Base-by-base conservation (phyloP, 164 flowering plant species). In the Stephania japonica region DNA sequence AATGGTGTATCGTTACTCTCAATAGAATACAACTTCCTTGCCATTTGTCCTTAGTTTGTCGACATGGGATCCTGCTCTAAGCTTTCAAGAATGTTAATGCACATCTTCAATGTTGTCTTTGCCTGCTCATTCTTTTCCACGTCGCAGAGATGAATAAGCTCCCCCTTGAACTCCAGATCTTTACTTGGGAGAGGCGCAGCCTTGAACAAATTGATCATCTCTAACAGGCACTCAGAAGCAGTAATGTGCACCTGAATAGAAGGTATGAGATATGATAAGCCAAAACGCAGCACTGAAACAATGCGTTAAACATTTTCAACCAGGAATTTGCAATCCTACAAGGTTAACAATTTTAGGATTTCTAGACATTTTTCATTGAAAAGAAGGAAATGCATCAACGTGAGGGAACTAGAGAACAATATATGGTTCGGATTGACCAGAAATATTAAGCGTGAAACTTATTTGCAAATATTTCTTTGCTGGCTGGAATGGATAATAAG, bases 171-270 rank as follows among this genome's bases (percentile, higher is more conserved):
- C 25, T 62, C 85, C 2, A 72, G 59, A 27, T 84, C 83, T 59
- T 74, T 75, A 44, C 67, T 24, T n/a, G 73, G 73, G 44, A 19
- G 49, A 11, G 83, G 75, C 25, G 77, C 19, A 5, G 44, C 71
- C 72, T 72, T 78, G 71, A 64, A 81, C 65, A 86, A 77, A 71
- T 83, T 77, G 70, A 75, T 78, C 71, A 91, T 72, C 67, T 87
- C 92, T 72, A 93, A 73, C 47, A 95, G 89, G 84, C 98, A 91
- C 56, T 95, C 97, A 42, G 97, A 85, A 64, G 97, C 94, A 69
- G 86, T 80, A 23, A 91, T 70, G 73, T 91, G 99, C 72, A 95
- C 97, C 99, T 95, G 82, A 42, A 65, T 59, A 73, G 70, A 42
- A n/a, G 49, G n/a, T 2, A 68, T 27, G 75, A 18, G 21, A 67